Conservation (phyloP, 345 rosid genomes). For the Viola odorata region DNA sequence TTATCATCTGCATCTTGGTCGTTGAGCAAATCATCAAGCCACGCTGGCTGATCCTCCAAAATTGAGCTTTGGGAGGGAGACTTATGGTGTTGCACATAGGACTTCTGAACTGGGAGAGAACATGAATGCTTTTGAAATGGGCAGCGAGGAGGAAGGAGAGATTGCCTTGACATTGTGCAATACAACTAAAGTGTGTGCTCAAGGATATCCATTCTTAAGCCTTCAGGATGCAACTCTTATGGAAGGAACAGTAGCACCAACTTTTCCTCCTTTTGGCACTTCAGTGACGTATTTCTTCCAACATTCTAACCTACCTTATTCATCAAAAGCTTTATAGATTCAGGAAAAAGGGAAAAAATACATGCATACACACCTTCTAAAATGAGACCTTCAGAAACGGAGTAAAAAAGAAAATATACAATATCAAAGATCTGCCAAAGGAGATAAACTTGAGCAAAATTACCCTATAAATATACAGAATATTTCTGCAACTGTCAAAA, state of each 20-base stretch:
- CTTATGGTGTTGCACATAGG: constrained; percentile 32
- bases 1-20: constrained; percentile 34
- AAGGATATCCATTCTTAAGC: constrained; percentile 7
- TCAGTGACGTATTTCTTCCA: constrained; percentile 18
- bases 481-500: neutral
- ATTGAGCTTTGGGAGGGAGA: constrained; percentile 44
- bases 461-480: too few relatives aligned
- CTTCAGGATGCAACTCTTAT: neutral
- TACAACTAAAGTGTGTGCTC: neutral
- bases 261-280: constrained; percentile 2
- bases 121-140: constrained; percentile 51
- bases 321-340: neutral
- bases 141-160: constrained; percentile 67
- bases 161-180: constrained; percentile 58
- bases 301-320: constrained; percentile 18
- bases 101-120: constrained; percentile 24
- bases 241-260: constrained; percentile 6
- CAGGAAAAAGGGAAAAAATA: neutral
- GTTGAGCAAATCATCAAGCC: constrained; percentile 59
- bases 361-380: neutral
- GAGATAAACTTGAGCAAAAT: neutral
- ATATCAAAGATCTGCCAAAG: neutral
- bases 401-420: neutral
- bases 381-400: constrained; percentile 6
- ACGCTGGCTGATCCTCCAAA: constrained; percentile 50